Percentiles rank a stretch among this genome's conserved stretches.
Conservation (phyloP, 1,139 yeast species). For the Suhomyces bokatorum region DNA sequence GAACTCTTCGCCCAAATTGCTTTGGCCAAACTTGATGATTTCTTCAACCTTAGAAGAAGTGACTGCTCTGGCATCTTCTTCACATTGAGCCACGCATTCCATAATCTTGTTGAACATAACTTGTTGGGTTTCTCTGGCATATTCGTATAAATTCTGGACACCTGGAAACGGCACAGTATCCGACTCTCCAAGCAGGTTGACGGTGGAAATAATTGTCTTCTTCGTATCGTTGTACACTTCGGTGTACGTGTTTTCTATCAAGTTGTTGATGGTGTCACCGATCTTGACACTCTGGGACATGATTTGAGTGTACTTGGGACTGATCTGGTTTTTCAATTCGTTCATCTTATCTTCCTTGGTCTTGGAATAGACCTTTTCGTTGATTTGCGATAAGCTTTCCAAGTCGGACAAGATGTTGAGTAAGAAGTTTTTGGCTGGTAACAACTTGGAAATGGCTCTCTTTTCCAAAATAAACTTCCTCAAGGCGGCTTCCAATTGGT, state of each 20-base stretch:
- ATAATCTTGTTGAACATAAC: conserved; percentile 65
- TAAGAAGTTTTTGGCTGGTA: conserved; percentile 89
- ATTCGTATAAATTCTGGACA: conserved; percentile 63
- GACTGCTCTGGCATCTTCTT: conserved; percentile 60
- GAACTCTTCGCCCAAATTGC: conserved; percentile 56
- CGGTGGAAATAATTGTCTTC: conserved; percentile 50
- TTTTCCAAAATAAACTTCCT: conserved; percentile 87
- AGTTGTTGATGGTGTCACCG: conserved; percentile 58
- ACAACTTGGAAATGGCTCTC: conserved; percentile 81
- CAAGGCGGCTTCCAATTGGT: conserved; percentile 77
- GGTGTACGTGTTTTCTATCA: conserved; percentile 62
- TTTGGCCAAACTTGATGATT: conserved; percentile 65
- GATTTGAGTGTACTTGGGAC: conserved; percentile 63
- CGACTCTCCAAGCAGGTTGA: conserved; percentile 56
- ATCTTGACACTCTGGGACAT: conserved; percentile 54
- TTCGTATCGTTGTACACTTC: conserved; percentile 64
- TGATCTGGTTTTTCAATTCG: conserved; percentile 51
- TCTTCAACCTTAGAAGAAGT: conserved; percentile 63
- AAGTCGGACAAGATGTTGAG: conserved; percentile 69
- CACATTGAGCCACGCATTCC: conserved; percentile 64
- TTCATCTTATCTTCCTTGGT: conserved; percentile 47
- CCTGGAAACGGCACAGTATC: conserved; percentile 58
- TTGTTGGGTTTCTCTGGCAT: conserved; percentile 68
- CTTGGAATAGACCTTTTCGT: conserved; percentile 53
- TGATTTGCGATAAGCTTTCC: conserved; percentile 56